Conservation (phyloP, 2,329 filamentous ascomycete species). For the Lasiodiplodia sp. region DNA sequence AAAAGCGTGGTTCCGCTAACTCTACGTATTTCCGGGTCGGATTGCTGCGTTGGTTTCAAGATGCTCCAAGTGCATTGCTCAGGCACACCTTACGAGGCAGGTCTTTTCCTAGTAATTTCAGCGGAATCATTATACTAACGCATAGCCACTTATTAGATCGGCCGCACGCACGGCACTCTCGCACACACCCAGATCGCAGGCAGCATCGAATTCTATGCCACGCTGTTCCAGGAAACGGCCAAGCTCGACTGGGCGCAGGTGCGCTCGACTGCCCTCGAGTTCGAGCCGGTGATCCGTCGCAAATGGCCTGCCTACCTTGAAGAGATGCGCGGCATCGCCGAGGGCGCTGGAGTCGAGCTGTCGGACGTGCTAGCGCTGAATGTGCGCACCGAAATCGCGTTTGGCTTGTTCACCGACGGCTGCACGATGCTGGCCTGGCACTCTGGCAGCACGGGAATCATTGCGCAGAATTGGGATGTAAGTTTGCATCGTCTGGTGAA, state of each 20-base stretch:
- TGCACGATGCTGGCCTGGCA: constrained; percentile 62
- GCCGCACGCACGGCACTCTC: constrained; percentile 53
- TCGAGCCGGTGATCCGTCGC: constrained; percentile 53
- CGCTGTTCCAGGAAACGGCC: constrained; percentile 56
- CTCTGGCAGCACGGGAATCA: constrained; percentile 42
- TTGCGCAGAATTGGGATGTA: constrained; percentile 67
- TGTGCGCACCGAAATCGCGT: constrained; percentile 64
- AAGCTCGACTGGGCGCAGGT: constrained; percentile 57
- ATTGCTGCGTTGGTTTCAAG: constrained; percentile 24
- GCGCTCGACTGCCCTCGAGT: constrained; percentile 54
- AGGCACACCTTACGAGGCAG: constrained; percentile 54
- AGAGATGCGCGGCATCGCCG: constrained; percentile 61
- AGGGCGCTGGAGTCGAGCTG: constrained; percentile 55
- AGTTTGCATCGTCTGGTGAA: constrained; percentile 30
- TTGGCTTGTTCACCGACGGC: constrained; percentile 65
- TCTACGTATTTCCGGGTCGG: neutral
- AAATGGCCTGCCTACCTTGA: constrained; percentile 54
- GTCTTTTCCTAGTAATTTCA: neutral
- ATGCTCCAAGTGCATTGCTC: constrained; percentile 52
- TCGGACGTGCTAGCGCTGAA: constrained; percentile 66
- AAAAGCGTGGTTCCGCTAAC: neutral
- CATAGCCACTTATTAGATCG: constrained; percentile 47
- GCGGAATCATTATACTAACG: neutral
- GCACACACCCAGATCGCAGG: constrained; percentile 51
- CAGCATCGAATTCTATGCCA: constrained; percentile 56